Percentiles rank a stretch among this genome's conserved stretches.
Evolutionary conservation across 83 land plant genomes (phyloP).

Genomic region (Picea mariana): DNA sequence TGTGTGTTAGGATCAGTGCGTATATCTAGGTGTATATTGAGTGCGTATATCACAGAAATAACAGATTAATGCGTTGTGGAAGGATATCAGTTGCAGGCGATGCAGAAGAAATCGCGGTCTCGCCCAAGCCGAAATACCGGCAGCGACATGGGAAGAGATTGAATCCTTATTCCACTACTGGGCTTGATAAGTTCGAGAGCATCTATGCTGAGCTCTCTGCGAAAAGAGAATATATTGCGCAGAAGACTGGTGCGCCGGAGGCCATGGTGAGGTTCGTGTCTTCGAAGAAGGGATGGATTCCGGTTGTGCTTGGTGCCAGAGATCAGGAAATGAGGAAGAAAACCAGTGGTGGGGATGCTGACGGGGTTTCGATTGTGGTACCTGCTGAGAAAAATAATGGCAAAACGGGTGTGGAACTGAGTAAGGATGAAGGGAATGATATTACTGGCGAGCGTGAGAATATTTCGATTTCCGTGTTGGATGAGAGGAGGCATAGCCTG

Average conservation of each 20-base stretch:
- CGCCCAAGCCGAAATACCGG: not conserved
- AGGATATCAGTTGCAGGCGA: not conserved
- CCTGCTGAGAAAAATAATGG: not conserved
- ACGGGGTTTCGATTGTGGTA: not conserved
- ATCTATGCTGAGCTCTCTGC: no score
- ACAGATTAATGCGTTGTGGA: conserved; percentile 3
- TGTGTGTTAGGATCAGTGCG: no score
- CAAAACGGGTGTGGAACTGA: not conserved
- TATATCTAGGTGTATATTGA: no score
- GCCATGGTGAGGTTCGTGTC: not conserved
- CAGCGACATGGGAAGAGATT: not conserved
- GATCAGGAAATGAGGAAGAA: no score
- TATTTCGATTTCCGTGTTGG: no score
- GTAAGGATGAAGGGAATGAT: not conserved
- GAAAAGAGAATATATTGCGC: not conserved
- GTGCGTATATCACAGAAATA: no score
- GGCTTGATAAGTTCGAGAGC: no score
- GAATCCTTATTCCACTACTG: no score
- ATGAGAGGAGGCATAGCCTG: no score
- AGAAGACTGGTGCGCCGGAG: not conserved
- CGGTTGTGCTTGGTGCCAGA: no score
- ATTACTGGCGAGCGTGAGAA: not conserved
- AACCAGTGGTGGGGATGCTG: no score
- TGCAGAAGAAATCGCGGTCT: not conserved
- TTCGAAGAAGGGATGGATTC: not conserved